Base-by-base conservation (phyloP, 2,329 filamentous ascomycete species). In the Graphilbum sp. region DNA sequence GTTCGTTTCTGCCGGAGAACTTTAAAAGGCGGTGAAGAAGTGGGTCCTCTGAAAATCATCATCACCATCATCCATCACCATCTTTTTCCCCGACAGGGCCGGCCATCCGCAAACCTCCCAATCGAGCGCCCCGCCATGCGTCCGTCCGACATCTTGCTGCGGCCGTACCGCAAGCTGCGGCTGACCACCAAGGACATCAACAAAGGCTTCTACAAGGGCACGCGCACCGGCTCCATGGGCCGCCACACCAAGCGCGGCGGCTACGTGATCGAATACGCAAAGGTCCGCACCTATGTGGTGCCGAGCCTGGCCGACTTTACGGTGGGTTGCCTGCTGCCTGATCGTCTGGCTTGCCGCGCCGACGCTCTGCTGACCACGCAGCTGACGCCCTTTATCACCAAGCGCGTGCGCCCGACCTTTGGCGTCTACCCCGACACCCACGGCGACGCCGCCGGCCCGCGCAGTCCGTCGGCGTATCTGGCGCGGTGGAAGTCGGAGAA, bases 161-260 rank as follows among this genome's bases (percentile, higher is more conserved):
- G 75, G 55, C 70, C 72, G 41, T 71, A 85, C 52, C 72, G 77
- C 59, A 85, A 88, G 53, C 66, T 87, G 42, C 69, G 71, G 38
- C 72, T 98, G 52, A 95, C 84, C 12, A 93, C 88, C 48, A 98
- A 98, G 63, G 79, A 90, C 60, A 79, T 88, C 55, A 82, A 80
- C 57, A 84, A 85, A 54, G 88, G 87, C 49, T 98, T 79, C 73
- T 98, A 98, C 75, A 96, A 96, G 69, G 90, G 90, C 55, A 95
- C 81, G 51, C 71, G 87, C 34, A 79, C 85, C 1, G 90, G 90
- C 2, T 75, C 81, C 32, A 86, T 92, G 75, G 90, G 90, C 57
- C 62, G 66, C 13, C 84, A 92, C 61, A 87, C 82, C 39, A 81
- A 82, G 56, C 73, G 75, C 54, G 90, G 88, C 58, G 78, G 78